Base-by-base conservation (phyloP, 306 rosid species). In the Glycine tomentella region DNA sequence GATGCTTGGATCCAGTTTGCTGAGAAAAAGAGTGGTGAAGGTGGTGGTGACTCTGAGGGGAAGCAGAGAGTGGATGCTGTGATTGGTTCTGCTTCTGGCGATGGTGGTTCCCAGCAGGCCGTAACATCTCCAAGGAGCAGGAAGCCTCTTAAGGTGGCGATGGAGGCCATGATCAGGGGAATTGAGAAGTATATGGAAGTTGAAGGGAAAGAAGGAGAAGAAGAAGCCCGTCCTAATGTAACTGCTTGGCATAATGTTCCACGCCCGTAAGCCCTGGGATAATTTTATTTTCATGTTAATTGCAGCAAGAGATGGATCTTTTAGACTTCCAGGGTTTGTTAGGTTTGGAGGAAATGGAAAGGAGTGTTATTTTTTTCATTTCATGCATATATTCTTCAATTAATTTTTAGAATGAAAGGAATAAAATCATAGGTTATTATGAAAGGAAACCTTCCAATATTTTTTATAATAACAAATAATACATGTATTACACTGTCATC, bases 1-100 rank as follows among this genome's bases (percentile, higher is more conserved):
- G 99, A 95, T 84, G 98, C 99, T 79, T 95, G 99, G 99, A 88
- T 93, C 11, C 93, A 88, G 83, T 95, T 95, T 86, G 98, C 99
- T 25, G 31, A 25, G 31, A 25, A 25, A 88, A 91, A 82, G 73
- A 69, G 63, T 25, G 82, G 83, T 55, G 7, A 72, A 58, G 89
- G 61, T 10, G 69, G 36, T 76, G 78, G 46, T 9, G 72, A 86
- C 64, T 62, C 81, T 13, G 84, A 73, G 76, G 82, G 25, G 25
- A 76, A 38, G 78, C 82, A 87, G 82, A 85, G 78, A 9, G 91
- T 74, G 42, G 92, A 88, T 86, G 90, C 95, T 76, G 59, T 91
- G 62, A 78, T 87, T 78, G 94, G 90, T 75, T 87, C 97, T 78
- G 98, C 92, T 45, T 81, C 87, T 38, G 97, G 82, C 16, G 95